These are phyloP conservation scores for Exidia glandulosa DNA, from an alignment of 768 basidiomycete species.

Conservation along the genomic window DNA sequence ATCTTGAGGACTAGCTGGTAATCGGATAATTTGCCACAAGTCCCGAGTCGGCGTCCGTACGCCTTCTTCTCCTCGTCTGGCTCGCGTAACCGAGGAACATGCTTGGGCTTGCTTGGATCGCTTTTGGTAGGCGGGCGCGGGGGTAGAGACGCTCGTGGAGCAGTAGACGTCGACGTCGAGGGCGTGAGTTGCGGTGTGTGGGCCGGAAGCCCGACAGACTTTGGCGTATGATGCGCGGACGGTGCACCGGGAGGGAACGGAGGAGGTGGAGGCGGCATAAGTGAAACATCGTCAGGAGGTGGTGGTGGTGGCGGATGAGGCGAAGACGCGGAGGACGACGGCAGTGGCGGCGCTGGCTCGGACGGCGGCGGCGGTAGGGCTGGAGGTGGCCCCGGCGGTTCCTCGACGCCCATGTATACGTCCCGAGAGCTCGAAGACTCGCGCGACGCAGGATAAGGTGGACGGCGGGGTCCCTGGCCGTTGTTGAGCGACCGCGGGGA, in stretches of 20 bases:
- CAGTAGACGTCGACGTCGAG: conserved; percentile 35
- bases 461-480: too few relatives aligned
- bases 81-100: conserved; percentile 26
- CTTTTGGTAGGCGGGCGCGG: conserved; percentile 15
- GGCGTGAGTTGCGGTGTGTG: conserved; percentile 33
- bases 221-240: neutral
- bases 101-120: neutral
- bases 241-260: neutral
- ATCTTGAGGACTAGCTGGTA: conserved; percentile 80
- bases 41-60: conserved; percentile 56
- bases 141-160: too few relatives aligned
- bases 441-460: too few relatives aligned
- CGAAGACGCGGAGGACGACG: neutral
- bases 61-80: conserved; percentile 54
- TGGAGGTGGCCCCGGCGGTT: conserved; percentile 5
- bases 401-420: too few relatives aligned
- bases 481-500: too few relatives aligned
- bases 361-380: conserved; percentile 5
- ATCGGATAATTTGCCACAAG: conserved; percentile 61
- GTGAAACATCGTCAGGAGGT: neutral
- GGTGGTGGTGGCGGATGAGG: conserved; percentile 8
- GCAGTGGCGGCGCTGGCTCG: conserved; percentile 4
- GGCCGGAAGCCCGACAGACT: neutral
- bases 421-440: too few relatives aligned
- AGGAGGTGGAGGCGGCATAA: neutral